These are phyloP conservation scores for Lagerstroemia speciosa DNA, from an alignment of 345 rosid species.

Conservation along the genomic window DNA sequence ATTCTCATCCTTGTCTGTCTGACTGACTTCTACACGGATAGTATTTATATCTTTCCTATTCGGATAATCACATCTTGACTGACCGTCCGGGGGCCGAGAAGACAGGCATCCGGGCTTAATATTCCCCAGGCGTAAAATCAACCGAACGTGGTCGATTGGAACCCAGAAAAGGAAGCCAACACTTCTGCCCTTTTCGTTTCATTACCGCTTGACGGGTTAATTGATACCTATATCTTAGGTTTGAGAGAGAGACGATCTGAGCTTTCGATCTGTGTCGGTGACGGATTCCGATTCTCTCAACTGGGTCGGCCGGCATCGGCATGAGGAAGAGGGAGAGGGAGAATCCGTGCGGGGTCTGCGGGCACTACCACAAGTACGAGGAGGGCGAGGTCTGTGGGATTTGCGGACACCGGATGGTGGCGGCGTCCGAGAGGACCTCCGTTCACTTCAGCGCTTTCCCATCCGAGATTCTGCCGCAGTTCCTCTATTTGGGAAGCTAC, in stretches of 20 bases:
- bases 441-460: constrained; percentile 80
- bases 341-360: constrained; percentile 93
- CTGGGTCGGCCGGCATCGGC: background rate
- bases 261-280: background rate
- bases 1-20: too few species aligned
- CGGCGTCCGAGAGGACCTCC: constrained; percentile 31
- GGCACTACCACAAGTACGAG: constrained; percentile 98
- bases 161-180: background rate
- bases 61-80: background rate
- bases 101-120: background rate
- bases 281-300: background rate
- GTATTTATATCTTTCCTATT: background rate
- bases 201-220: background rate
- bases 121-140: background rate
- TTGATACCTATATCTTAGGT: background rate
- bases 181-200: background rate
- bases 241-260: background rate
- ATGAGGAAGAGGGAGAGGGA: constrained; percentile 99
- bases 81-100: background rate
- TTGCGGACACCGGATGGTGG: constrained; percentile 80
- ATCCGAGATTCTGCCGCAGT: constrained; percentile 83
- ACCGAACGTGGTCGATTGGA: background rate
- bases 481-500: constrained; percentile 88
- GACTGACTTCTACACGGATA: too few species aligned
- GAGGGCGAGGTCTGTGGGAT: constrained; percentile 94